A percentile compares a stretch with the other conserved stretches of the same genome.
phyloP scores from a whole-genome alignment of 73 alveolate genomes.

The Paramecium sonneborni region DNA sequence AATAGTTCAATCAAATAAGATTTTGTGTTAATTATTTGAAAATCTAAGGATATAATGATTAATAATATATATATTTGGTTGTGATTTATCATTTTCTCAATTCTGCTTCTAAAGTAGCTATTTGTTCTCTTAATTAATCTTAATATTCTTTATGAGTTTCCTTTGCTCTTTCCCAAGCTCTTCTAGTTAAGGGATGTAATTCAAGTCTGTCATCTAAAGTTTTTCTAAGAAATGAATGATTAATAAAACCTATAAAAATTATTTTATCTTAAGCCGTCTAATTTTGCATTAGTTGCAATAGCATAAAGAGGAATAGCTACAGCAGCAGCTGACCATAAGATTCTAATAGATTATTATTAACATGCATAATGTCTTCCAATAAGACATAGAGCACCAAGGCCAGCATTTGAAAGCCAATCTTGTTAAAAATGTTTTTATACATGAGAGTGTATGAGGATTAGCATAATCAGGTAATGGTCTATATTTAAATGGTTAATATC shows the following conservation, averaged over 20 bases:
- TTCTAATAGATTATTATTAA: slow-evolving; percentile 37
- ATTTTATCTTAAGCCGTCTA: slow-evolving; percentile 32
- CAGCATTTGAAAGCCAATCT: slow-evolving; percentile 60
- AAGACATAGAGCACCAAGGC: not conserved
- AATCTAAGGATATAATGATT: not conserved
- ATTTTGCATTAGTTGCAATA: slow-evolving; percentile 23
- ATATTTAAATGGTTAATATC: not conserved
- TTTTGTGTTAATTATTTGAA: no score
- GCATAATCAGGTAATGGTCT: slow-evolving; percentile 11
- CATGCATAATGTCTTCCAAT: slow-evolving; percentile 57
- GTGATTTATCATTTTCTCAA: not conserved
- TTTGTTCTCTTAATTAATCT: slow-evolving; percentile 13
- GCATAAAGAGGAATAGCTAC: slow-evolving; percentile 53
- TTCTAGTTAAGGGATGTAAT: slow-evolving; percentile 89
- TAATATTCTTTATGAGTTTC: slow-evolving; percentile 56
- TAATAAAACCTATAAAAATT: slow-evolving; percentile 33
- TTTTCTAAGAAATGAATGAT: slow-evolving; percentile 61
- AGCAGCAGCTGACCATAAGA: slow-evolving; percentile 51
- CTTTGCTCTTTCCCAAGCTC: slow-evolving; percentile 91
- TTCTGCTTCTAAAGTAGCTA: slow-evolving; percentile 53
- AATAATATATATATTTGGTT: not conserved
- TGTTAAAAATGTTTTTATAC: not conserved
- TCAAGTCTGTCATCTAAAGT: slow-evolving; percentile 85
- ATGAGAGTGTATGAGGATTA: not conserved
- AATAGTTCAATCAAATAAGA: no score